Conservation (phyloP, 1,284 basidiomycete species). For the Puccinia horiana region DNA sequence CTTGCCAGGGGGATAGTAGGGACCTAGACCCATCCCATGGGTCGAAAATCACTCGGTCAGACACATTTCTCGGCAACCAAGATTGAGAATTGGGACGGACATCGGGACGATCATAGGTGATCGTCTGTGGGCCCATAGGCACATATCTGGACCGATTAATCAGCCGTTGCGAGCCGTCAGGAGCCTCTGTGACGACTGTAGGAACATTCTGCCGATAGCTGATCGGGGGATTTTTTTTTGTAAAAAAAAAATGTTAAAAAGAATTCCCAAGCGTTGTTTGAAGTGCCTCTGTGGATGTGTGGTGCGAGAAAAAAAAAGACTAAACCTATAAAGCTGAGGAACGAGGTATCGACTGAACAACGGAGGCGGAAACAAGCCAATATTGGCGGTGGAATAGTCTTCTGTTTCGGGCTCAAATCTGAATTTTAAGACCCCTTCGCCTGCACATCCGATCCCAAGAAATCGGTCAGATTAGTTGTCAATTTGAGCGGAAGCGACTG, state of each 20-base stretch:
- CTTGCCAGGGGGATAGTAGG: conserved; percentile 16
- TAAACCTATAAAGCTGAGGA: conserved; percentile 75
- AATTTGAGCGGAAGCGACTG: conserved; percentile 50
- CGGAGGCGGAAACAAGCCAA: conserved; percentile 77
- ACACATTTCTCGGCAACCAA: too few species aligned
- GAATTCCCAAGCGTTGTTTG: background rate
- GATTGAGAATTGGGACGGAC: background rate
- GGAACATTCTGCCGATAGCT: conserved; percentile 23
- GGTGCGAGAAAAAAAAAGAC: conserved; percentile 39
- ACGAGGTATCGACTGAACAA: conserved; percentile 76
- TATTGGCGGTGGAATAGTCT: conserved; percentile 65
- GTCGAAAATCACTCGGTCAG: background rate
- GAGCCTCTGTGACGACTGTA: conserved; percentile 23
- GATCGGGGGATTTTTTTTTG: too few species aligned
- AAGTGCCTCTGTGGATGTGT: too few species aligned
- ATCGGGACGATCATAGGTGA: conserved; percentile 24
- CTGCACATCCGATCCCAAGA: conserved; percentile 60
- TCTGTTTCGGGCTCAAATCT: conserved; percentile 69
- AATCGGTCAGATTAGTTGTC: background rate
- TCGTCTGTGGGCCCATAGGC: conserved; percentile 13
- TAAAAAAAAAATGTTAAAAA: too few species aligned
- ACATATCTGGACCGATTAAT: conserved; percentile 19
- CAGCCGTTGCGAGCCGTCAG: conserved; percentile 20
- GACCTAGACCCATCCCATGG: background rate
- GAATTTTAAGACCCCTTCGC: conserved; percentile 72